phyloP scores from a whole-genome alignment of 2,329 filamentous ascomycete species.

The Didymella glomerata region DNA sequence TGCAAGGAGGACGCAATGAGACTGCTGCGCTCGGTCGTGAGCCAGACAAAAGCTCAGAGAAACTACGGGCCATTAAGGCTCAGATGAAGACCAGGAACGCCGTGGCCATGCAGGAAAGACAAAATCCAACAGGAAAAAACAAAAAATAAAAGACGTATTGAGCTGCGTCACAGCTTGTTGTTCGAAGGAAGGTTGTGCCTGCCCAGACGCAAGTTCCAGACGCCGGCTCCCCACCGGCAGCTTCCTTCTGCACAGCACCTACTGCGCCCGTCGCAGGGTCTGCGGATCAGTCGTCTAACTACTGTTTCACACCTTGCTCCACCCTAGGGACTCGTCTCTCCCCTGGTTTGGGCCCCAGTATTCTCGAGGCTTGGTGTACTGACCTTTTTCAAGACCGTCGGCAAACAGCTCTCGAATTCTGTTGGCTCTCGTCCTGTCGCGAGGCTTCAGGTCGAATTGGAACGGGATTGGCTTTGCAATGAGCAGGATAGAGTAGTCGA shows the following conservation, averaged over 20 bases:
- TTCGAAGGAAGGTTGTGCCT: background rate
- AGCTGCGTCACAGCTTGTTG: background rate
- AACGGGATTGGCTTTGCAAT: slow-evolving; percentile 59
- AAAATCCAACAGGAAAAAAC: background rate
- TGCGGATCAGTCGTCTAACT: slow-evolving; percentile 5
- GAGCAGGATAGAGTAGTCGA: slow-evolving; percentile 55
- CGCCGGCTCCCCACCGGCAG: slow-evolving; percentile 27
- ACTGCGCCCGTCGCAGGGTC: slow-evolving; percentile 13
- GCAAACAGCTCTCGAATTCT: slow-evolving; percentile 47
- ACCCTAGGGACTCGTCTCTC: slow-evolving; percentile 42
- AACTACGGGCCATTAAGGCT: slow-evolving; percentile 1
- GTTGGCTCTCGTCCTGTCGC: slow-evolving; percentile 43
- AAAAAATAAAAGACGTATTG: background rate
- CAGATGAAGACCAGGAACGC: background rate
- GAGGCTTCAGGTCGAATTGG: slow-evolving; percentile 52
- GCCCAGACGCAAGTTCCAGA: background rate
- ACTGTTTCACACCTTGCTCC: slow-evolving; percentile 46
- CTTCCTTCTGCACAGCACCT: background rate
- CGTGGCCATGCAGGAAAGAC: background rate
- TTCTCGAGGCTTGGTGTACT: slow-evolving; percentile 48
- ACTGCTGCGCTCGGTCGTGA: background rate
- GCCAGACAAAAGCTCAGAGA: background rate
- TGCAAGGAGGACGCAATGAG: background rate
- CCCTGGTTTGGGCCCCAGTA: slow-evolving; percentile 54
- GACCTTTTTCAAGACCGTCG: slow-evolving; percentile 49